phyloP scores from a whole-genome alignment of 164 flowering plant species.

The Buxus sempervirens region DNA sequence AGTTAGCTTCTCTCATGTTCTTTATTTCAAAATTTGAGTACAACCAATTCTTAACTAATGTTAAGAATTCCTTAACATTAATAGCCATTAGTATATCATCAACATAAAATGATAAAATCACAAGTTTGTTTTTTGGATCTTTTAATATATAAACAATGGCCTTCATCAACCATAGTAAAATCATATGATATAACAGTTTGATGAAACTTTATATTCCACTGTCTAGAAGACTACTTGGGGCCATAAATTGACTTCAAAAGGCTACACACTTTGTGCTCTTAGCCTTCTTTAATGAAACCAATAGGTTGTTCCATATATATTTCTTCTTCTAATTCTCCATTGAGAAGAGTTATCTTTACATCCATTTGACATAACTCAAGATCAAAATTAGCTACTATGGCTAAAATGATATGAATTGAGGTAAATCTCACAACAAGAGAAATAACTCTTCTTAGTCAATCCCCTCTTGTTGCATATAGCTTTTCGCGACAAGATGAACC shows the following conservation, averaged over 20 bases:
- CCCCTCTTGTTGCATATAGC: not conserved
- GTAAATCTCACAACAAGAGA: too few species aligned
- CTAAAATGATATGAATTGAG: too few species aligned
- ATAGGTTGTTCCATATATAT: not conserved
- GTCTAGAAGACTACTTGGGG: not conserved
- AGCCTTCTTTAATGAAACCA: not conserved
- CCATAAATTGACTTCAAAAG: not conserved
- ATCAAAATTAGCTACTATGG: too few species aligned
- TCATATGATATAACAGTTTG: not conserved
- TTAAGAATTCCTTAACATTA: not conserved
- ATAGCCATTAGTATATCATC: not conserved
- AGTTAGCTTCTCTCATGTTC: not conserved
- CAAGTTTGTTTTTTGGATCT: not conserved
- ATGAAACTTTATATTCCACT: not conserved
- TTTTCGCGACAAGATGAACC: not conserved
- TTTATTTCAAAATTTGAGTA: not conserved
- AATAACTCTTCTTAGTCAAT: too few species aligned
- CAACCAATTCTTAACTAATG: not conserved
- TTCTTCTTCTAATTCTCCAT: too few species aligned
- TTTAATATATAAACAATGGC: constrained; percentile 5
- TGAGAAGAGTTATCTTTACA: too few species aligned
- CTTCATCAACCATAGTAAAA: not conserved
- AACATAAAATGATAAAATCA: not conserved
- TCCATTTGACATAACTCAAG: too few species aligned
- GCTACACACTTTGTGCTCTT: not conserved